Evolutionary conservation across 148 eudicot species (phyloP).

Genomic region (Persicaria maculosa): DNA sequence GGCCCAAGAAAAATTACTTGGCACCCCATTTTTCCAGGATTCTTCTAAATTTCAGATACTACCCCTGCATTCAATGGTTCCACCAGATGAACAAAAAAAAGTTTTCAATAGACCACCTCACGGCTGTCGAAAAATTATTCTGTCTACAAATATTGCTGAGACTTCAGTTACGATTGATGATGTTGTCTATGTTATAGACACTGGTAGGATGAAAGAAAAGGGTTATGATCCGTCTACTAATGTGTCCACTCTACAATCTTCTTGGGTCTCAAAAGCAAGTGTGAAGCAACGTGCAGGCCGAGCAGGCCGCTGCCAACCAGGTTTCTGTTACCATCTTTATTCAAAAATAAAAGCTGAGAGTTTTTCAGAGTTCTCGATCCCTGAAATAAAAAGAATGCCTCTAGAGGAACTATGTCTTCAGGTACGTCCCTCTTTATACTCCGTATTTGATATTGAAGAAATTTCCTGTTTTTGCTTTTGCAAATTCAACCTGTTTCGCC

Average conservation of each 20-base stretch:
- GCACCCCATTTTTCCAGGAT: conserved; percentile 44
- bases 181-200: conserved; percentile 88
- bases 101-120: conserved; percentile 60
- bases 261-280: conserved; percentile 94
- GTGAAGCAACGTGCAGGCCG: conserved; percentile 98
- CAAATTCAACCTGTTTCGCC: background rate
- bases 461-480: background rate
- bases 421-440: conserved; percentile 31
- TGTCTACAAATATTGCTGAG: conserved; percentile 95
- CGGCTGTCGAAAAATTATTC: conserved; percentile 91
- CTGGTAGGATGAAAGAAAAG: conserved; percentile 92
- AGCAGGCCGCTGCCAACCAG: conserved; percentile 97
- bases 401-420: conserved; percentile 94
- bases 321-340: conserved; percentile 86
- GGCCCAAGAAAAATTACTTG: conserved; percentile 40
- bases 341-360: conserved; percentile 60
- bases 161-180: conserved; percentile 87
- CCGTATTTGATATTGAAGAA: background rate
- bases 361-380: conserved; percentile 71
- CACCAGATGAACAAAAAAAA: conserved; percentile 72
- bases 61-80: conserved; percentile 88
- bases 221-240: conserved; percentile 82
- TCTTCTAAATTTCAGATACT: conserved; percentile 52
- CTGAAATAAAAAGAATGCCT: conserved; percentile 83
- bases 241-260: conserved; percentile 82